Base-by-base conservation (phyloP, 108 stramenopile genomes). In the Pseudonitzschia multiseries region DNA sequence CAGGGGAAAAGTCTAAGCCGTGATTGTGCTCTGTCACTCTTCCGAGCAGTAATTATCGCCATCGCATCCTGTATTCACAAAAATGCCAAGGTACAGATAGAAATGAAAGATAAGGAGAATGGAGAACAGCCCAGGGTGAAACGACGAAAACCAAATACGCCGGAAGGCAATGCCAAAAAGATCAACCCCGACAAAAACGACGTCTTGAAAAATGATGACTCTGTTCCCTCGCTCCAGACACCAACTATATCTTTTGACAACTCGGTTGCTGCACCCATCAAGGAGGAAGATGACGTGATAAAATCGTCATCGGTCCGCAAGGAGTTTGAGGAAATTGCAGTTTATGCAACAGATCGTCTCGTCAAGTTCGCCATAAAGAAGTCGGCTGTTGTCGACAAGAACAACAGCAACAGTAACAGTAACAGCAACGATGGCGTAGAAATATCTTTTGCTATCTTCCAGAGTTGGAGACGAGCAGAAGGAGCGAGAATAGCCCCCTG, bases 401-500 rank as follows among this genome's bases (percentile, higher is more conserved):
- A 46, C 15, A 71, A 27, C 8, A 50, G 57, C 3, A 54, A 1
- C 32, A 36, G 27, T 27, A 24, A n/a, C n/a, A 61, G 12, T 33
- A 73, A 26, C 48, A 71, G 63, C 15, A 68, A 10, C 33, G 65
- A 57, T 17, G n/a, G 54, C 36, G 70, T 68, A 9, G 67, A 52
- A 22, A 57, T 78, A 41, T 77, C 88, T 13, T 93, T 89, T 73
- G 79, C 81, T 21, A 67, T 76, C 1, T 93, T 96, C 72, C 86
- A 81, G 42, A 86, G 86, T 29, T 96, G 96, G 96, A 87, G 91
- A 70, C 87, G 87, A 20, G 63, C 81, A 14, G 92, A 90, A 9
- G 96, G 93, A 28, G 89, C 77, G 60, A 76, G 81, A 42, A 65
- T 91, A 46, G 90, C 86, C 14, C 90, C 96, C 18, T 96, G 96